phyloP scores from a whole-genome alignment of 2,329 filamentous ascomycete genomes.

The Xylaria sp. region DNA sequence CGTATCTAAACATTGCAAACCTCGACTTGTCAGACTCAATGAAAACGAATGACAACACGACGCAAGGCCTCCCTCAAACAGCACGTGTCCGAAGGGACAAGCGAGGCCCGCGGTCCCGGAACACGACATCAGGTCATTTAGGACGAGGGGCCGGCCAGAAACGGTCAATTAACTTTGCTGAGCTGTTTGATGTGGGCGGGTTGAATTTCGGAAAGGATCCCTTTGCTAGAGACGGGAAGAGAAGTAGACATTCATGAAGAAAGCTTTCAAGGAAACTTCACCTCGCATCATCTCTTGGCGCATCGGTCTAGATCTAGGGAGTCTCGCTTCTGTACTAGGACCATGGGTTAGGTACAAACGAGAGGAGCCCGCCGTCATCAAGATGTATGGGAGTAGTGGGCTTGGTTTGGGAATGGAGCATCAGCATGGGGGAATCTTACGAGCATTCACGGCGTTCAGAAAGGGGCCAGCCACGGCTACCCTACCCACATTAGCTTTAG shows the following conservation, averaged over 20 bases:
- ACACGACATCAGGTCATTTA: constrained; percentile 48
- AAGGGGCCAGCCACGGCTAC: constrained; percentile 13
- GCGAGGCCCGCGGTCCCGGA: constrained; percentile 34
- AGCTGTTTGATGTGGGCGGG: constrained; percentile 75
- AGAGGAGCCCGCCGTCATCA: constrained; percentile 15
- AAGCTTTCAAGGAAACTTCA: constrained; percentile 1
- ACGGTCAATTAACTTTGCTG: constrained; percentile 72
- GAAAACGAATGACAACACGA: constrained; percentile 47
- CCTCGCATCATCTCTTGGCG: constrained; percentile 26
- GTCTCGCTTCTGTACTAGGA: constrained; percentile 20
- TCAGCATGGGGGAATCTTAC: constrained; percentile 9
- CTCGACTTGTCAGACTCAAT: constrained; percentile 62
- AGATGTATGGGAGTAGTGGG: constrained; percentile 19
- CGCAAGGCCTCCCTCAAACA: constrained; percentile 39
- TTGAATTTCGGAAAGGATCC: constrained; percentile 67
- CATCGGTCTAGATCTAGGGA: constrained; percentile 24
- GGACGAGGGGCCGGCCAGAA: constrained; percentile 73
- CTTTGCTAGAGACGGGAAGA: constrained; percentile 55
- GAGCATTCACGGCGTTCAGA: constrained; percentile 29
- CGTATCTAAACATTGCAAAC: constrained; percentile 66
- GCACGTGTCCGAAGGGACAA: constrained; percentile 35
- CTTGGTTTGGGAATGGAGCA: constrained; percentile 25
- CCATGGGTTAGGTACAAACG: constrained; percentile 14
- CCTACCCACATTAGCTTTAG: constrained; percentile 13
- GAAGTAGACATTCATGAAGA: constrained; percentile 54